Base-by-base conservation (phyloP, 2,329 filamentous ascomycete species). In the Apiospora pterosperma region DNA sequence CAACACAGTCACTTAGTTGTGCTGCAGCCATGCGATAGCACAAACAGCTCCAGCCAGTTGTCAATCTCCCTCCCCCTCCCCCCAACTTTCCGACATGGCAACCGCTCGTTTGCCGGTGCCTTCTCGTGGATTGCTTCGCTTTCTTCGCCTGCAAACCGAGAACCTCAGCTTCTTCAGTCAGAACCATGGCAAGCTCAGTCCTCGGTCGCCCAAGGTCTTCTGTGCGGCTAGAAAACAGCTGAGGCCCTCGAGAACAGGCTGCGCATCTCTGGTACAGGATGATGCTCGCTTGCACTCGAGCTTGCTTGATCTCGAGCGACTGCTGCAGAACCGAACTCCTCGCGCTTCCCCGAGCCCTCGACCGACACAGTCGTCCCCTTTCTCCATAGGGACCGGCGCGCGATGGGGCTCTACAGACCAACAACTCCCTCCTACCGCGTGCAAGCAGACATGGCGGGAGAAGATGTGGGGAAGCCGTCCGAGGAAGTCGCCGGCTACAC, bases 121-220 rank as follows among this genome's bases (percentile, higher is more conserved):
- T 31, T 88, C 85, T 62, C 77, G 77, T 69, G 80, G 76, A 65
- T 85, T 95, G 23, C 82, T 96, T 67, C 88, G 88, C 69, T 95
- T 92, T 76, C 83, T 96, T 68, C 88, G 88, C 69, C 86, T 82
- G 63, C 92, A 94, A 76, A 88, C 90, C 68, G 85, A 91, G 70
- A 81, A 81, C 63, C 73, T 85, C 58, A 81, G 78, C 67, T 84
- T 86, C 71, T 83, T 85, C 75, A 79, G 74, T 63, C 74, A 79
- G 63, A 81, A 79, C 71, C 73, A 75, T 64, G 66, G 64, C 36
- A 62, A 58, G 23, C 21, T 67, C 41, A 62, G 64, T 14, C 67
- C 67, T 11, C 42, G 63, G 10, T 31, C 69, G 34, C 69, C 67
- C 25, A 69, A 59, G 44, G 41, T 64, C 14, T 63, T 70, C 58